Conservation (phyloP, 345 rosid species). For the Dipteronia sinensis region DNA sequence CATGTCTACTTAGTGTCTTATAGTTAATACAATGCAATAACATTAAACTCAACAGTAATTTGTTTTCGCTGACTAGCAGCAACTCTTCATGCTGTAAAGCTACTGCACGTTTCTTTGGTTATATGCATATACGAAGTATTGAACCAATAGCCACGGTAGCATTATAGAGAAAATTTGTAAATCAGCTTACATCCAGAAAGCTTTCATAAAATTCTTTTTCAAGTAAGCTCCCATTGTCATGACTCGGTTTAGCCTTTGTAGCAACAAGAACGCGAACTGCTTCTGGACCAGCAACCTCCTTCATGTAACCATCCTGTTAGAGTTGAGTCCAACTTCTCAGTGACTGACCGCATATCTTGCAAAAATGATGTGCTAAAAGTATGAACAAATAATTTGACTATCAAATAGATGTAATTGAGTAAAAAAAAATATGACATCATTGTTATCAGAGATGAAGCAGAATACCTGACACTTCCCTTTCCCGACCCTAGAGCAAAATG, state of each 20-base stretch:
- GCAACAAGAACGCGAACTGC: constrained; percentile 82
- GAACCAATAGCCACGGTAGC: too few relatives aligned
- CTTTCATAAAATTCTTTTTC: constrained; percentile 65
- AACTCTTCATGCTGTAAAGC: too few relatives aligned
- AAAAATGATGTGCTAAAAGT: background rate
- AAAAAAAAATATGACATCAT: background rate
- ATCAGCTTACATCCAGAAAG: constrained; percentile 74
- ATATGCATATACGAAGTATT: too few relatives aligned
- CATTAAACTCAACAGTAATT: background rate
- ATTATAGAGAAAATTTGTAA: background rate
- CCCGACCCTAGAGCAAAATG: constrained; percentile 56
- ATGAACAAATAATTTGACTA: background rate
- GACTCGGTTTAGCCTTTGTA: constrained; percentile 62
- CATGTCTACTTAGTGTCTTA: background rate
- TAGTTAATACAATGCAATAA: background rate
- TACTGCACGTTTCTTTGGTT: too few relatives aligned
- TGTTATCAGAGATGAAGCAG: background rate
- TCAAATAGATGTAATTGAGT: background rate
- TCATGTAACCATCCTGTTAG: constrained; percentile 78
- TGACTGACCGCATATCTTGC: background rate
- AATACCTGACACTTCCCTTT: constrained; percentile 83
- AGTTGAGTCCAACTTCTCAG: background rate
- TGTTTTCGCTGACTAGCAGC: too few relatives aligned
- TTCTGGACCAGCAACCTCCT: constrained; percentile 54
- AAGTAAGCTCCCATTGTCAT: constrained; percentile 44